Evolutionary conservation across 208 protist species (phyloP), one percentile per base, ranked within the genome.

Genomic region (Trypanosoma brucei): DNA sequence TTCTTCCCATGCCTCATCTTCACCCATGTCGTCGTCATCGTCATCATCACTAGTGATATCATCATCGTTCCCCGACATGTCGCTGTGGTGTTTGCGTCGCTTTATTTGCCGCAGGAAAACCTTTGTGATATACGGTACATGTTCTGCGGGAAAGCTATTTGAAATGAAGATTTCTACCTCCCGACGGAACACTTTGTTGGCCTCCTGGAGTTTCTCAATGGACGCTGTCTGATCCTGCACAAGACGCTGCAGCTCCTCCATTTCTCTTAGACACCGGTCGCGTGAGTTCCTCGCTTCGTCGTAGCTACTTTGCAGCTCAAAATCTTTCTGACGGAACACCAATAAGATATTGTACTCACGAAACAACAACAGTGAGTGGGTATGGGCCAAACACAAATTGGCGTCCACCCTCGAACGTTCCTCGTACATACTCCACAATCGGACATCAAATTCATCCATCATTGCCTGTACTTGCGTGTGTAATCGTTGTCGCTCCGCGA

Each of bases 81-180:
- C 72, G 33, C 76, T 82, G 46, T 67, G 64, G 30, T 79, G 45
- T 50, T 78, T 81, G 3, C 79, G 76, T 8, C 93, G 89, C 78
- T 98, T 98, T 70, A 98, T 84, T 60, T 95, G 93, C 46, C 93
- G 94, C 42, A 94, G 80, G 82, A 94, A 98, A 2, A 98, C 84
- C 48, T 89, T 86, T 45, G 88, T 82, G 8, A 98, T 69, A 63
- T 91, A 92, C 34, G 82, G 42, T 3, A 83, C 70, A 52, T 82
- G 81, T 44, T 95, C 86, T 3, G 76, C 38, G 0, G 89, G 82
- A 61, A 83, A 85, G 57, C 85, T 68, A 30, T 88, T 84, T 5
- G 86, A 75, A 22, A 97, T 84, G 62, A 95, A 97, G 14, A 81
- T 78, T 42, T 88, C 83, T 0, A 83, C 93, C 39, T 94, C 81